Conservation (phyloP, 2,329 filamentous ascomycete species). For the Nothophoma quercina region DNA sequence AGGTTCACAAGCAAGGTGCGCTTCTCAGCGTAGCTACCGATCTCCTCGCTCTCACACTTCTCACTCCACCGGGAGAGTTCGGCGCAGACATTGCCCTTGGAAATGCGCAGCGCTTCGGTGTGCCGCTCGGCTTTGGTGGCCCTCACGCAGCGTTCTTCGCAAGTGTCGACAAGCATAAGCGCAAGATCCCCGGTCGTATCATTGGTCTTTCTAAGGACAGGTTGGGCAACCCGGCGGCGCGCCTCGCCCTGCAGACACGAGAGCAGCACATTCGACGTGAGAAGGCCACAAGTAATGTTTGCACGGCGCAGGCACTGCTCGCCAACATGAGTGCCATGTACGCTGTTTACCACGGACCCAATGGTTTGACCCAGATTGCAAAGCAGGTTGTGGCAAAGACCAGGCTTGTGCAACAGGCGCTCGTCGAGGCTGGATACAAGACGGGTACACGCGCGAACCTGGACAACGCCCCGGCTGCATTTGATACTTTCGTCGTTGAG, state of each 20-base stretch:
- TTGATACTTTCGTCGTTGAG: slow-evolving; percentile 79
- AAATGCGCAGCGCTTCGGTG: slow-evolving; percentile 88
- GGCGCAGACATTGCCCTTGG: slow-evolving; percentile 96
- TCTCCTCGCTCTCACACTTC: slow-evolving; percentile 81
- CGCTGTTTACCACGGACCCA: slow-evolving; percentile 89
- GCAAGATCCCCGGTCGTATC: slow-evolving; percentile 89
- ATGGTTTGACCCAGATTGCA: slow-evolving; percentile 83
- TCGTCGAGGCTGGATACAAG: slow-evolving; percentile 69
- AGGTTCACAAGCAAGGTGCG: slow-evolving; percentile 78
- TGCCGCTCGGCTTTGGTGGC: slow-evolving; percentile 89
- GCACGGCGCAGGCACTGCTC: slow-evolving; percentile 90
- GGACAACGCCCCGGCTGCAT: slow-evolving; percentile 67
- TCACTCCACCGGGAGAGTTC: slow-evolving; percentile 91
- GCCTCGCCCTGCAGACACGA: slow-evolving; percentile 87
- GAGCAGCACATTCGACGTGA: slow-evolving; percentile 97
- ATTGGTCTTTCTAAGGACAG: slow-evolving; percentile 93
- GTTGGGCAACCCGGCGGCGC: slow-evolving; percentile 79
- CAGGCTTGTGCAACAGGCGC: slow-evolving; percentile 70
- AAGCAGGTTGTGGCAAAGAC: slow-evolving; percentile 77
- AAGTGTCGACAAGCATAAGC: slow-evolving; percentile 87
- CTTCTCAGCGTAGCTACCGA: slow-evolving; percentile 90
- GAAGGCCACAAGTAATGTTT: slow-evolving; percentile 97
- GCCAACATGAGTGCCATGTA: slow-evolving; percentile 98
- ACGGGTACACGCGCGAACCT: slow-evolving; percentile 66
- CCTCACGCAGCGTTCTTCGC: slow-evolving; percentile 98